Percentiles rank a stretch among this genome's conserved stretches.
These are phyloP conservation scores for Adansonia digitata DNA, from an alignment of 345 rosid genomes.

Conservation along the genomic window DNA sequence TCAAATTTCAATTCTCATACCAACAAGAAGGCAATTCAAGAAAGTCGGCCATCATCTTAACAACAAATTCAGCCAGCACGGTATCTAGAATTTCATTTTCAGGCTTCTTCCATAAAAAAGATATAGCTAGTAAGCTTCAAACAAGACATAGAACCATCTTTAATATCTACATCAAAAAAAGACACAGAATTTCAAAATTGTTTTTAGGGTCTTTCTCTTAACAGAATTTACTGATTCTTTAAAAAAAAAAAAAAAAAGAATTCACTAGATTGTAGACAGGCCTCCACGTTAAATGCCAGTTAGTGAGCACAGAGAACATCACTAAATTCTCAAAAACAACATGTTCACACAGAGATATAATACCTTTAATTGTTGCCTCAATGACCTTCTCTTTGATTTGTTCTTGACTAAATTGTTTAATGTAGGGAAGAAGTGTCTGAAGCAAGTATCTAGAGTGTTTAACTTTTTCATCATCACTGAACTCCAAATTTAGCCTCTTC, in stretches of 20 bases:
- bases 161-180: not conserved
- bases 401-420: constrained; percentile 40
- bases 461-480: constrained; percentile 20
- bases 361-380: constrained; percentile 51
- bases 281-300: not conserved
- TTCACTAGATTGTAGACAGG: not conserved
- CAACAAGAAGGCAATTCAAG: not conserved
- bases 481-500: not conserved
- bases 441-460: constrained; percentile 32
- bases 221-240: not conserved
- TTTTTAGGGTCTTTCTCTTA: not conserved
- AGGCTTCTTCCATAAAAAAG: not conserved
- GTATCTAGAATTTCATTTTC: not conserved
- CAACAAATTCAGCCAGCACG: not conserved
- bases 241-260: not conserved
- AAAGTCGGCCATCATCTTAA: not conserved
- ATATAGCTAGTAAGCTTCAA: not conserved
- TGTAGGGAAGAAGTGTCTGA: constrained; percentile 37
- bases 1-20: not conserved
- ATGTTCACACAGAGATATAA: not conserved
- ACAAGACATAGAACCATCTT: not conserved
- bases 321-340: not conserved
- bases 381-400: constrained; percentile 41
- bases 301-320: not conserved
- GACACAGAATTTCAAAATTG: not conserved